Conservation (phyloP, 1,284 basidiomycete genomes). For the Tilletia caries region DNA sequence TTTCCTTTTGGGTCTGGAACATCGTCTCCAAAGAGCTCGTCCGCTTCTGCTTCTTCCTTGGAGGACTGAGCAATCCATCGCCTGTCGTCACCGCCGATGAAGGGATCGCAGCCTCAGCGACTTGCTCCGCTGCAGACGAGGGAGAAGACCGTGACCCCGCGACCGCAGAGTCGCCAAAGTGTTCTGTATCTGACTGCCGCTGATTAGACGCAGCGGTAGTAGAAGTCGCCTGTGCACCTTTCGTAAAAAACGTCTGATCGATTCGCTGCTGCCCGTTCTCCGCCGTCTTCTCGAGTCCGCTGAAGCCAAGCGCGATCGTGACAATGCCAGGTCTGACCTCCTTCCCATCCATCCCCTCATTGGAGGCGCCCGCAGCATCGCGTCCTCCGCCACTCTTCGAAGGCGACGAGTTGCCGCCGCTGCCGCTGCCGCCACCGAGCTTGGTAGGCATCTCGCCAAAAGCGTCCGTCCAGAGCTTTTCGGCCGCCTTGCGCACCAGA, state of each 20-base stretch:
- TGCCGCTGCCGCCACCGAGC: background rate
- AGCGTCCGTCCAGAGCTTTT: constrained; percentile 83
- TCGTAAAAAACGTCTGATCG: constrained; percentile 54
- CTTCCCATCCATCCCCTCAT: constrained; percentile 37
- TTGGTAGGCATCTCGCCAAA: constrained; percentile 56
- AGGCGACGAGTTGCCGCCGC: background rate
- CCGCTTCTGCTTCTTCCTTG: constrained; percentile 4
- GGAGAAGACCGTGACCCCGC: no score
- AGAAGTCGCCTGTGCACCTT: background rate
- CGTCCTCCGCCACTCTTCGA: background rate
- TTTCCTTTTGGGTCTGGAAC: background rate
- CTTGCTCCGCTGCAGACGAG: no score
- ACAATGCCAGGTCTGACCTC: constrained; percentile 57
- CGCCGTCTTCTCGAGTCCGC: constrained; percentile 68
- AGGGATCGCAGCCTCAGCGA: no score
- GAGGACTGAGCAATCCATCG: background rate
- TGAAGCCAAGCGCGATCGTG: constrained; percentile 73
- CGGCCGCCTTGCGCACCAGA: constrained; percentile 70
- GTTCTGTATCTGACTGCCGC: no score
- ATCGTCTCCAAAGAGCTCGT: background rate
- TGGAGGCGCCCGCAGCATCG: background rate
- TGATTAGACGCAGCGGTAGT: background rate
- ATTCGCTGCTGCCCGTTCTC: constrained; percentile 82
- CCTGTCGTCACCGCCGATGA: no score
- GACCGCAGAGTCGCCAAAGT: no score